Conservation (phyloP, 164 flowering plant species). For the Magnolia sinica region DNA sequence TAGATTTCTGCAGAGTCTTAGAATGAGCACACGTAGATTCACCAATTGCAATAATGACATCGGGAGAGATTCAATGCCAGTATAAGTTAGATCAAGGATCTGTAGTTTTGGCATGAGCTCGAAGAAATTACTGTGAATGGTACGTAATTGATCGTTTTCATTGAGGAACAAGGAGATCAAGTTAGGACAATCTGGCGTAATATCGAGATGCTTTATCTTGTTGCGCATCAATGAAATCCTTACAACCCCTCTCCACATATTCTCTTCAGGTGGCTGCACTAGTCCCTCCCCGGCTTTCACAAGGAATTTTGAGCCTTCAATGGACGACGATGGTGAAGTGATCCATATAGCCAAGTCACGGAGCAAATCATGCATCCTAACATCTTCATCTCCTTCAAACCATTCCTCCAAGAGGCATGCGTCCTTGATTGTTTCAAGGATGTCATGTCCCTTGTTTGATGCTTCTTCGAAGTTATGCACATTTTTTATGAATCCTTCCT, state of each 20-base stretch:
- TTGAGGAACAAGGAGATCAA: too few species aligned
- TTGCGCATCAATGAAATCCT: neutral
- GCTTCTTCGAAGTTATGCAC: neutral
- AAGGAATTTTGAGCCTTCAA: neutral
- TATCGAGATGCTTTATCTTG: neutral
- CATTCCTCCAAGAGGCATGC: slow-evolving; percentile 9
- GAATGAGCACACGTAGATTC: too few species aligned
- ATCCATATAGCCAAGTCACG: neutral
- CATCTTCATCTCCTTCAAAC: fast-evolving
- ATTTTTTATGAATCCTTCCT: too few species aligned
- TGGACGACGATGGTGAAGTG: neutral
- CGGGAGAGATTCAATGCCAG: too few species aligned
- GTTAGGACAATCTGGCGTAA: neutral
- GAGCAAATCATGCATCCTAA: slow-evolving; percentile 5
- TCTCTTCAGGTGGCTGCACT: neutral
- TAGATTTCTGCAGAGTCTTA: too few species aligned
- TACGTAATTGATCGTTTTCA: too few species aligned
- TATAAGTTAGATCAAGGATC: too few species aligned
- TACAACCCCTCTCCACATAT: neutral
- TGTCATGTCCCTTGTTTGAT: neutral
- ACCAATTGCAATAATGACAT: too few species aligned
- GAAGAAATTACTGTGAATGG: too few species aligned
- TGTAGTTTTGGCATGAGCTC: too few species aligned
- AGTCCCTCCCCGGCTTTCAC: neutral
- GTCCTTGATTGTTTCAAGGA: slow-evolving; percentile 1